phyloP scores from a whole-genome alignment of 306 rosid species.

The Delonix regia region DNA sequence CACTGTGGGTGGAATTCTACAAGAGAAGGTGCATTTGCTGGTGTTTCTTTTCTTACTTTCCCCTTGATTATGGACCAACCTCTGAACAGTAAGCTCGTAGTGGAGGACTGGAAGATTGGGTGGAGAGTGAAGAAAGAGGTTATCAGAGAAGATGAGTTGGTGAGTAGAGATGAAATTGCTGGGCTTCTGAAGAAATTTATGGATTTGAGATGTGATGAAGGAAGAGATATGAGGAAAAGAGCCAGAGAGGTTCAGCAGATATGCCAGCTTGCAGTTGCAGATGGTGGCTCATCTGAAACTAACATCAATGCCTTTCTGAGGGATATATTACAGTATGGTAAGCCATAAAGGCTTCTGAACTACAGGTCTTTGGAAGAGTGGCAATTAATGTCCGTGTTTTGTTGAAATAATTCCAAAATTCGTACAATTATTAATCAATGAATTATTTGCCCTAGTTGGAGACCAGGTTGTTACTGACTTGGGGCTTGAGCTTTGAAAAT shows the following conservation, averaged over 20 bases:
- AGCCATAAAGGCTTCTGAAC: background rate
- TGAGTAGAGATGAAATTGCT: constrained; percentile 43
- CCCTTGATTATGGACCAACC: constrained; percentile 58
- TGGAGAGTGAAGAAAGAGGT: constrained; percentile 52
- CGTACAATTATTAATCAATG: background rate
- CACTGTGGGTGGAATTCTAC: constrained; percentile 73
- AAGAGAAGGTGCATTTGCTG: constrained; percentile 56
- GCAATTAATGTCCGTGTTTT: too few species aligned
- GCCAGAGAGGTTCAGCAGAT: constrained; percentile 39
- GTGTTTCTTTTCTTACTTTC: constrained; percentile 58
- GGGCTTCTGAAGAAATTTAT: constrained; percentile 45
- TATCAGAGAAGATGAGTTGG: constrained; percentile 37
- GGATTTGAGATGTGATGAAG: constrained; percentile 42
- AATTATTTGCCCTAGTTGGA: background rate
- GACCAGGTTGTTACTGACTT: background rate
- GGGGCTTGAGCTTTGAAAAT: background rate
- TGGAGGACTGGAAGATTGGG: constrained; percentile 64
- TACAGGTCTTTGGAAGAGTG: background rate
- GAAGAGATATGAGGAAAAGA: constrained; percentile 46
- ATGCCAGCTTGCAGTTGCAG: constrained; percentile 37
- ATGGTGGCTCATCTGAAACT: constrained; percentile 48
- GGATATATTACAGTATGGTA: constrained; percentile 6
- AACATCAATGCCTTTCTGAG: constrained; percentile 41
- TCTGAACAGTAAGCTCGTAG: constrained; percentile 40
- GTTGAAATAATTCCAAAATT: background rate